A percentile compares a stretch with the other conserved stretches of the same genome.
Evolutionary conservation across 352 stramenopile species (phyloP).

Genomic region (Phytopythium sindhum): DNA sequence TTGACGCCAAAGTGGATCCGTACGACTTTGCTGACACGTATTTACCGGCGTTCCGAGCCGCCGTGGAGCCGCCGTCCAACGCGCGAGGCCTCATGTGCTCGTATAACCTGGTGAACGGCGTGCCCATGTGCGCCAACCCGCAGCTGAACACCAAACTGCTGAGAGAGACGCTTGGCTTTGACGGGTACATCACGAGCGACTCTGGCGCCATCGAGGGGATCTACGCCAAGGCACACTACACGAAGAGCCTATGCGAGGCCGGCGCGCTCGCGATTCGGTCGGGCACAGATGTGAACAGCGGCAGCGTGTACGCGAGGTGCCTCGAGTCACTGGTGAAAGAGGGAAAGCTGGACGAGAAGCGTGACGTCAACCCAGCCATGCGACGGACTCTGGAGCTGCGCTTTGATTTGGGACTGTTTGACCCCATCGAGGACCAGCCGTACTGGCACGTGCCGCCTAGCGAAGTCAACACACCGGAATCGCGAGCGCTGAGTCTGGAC

Average conservation of each 20-base stretch:
- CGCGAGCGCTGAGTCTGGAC: constrained; percentile 65
- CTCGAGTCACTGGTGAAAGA: constrained; percentile 49
- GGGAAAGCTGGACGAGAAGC: constrained; percentile 43
- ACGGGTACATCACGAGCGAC: constrained; percentile 96
- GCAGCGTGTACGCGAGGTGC: constrained; percentile 76
- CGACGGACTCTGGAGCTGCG: constrained; percentile 77
- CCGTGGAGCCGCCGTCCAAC: constrained; percentile 66
- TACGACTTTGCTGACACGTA: constrained; percentile 94
- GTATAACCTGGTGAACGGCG: constrained; percentile 95
- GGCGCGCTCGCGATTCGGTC: constrained; percentile 57
- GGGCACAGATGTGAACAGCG: constrained; percentile 88
- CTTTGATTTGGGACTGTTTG: constrained; percentile 92
- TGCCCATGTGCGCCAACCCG: constrained; percentile 91
- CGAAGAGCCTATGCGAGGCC: constrained; percentile 62
- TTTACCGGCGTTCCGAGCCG: constrained; percentile 79
- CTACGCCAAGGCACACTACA: constrained; percentile 74
- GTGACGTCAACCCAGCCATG: constrained; percentile 51
- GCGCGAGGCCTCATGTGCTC: constrained; percentile 94
- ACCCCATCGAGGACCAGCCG: constrained; percentile 77
- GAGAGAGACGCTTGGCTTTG: constrained; percentile 77
- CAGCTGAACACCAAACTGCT: constrained; percentile 69
- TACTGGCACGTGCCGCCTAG: constrained; percentile 71
- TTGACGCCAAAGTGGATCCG: constrained; percentile 86
- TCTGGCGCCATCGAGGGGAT: constrained; percentile 90
- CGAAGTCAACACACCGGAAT: constrained; percentile 66